Percentiles rank a stretch among this genome's conserved stretches.
phyloP scores from a whole-genome alignment of 306 rosid genomes.

The Cucurbita maxima region DNA sequence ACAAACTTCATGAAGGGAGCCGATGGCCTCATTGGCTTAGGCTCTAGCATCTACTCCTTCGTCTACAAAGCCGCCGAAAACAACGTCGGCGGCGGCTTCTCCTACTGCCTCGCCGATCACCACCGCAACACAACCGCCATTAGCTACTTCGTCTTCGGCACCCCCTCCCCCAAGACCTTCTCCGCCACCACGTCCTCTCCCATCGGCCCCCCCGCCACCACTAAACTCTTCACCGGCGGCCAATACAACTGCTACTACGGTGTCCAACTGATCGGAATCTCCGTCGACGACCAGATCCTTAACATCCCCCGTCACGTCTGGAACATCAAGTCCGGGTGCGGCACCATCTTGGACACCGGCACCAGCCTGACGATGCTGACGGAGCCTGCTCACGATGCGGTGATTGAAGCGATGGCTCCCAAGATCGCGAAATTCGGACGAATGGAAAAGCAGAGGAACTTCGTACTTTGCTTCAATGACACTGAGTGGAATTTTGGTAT shows the following conservation, averaged over 20 bases:
- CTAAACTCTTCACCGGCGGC: slow-evolving; percentile 19
- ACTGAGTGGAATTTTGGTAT: slow-evolving; percentile 9
- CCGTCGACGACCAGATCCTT: slow-evolving; percentile 27
- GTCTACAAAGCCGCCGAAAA: slow-evolving; percentile 15
- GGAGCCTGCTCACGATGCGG: slow-evolving; percentile 22
- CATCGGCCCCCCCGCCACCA: slow-evolving; percentile 9
- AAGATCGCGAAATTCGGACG: background rate
- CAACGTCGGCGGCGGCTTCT: slow-evolving; percentile 36
- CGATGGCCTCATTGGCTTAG: slow-evolving; percentile 63
- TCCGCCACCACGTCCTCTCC: slow-evolving; percentile 25
- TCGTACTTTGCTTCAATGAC: slow-evolving; percentile 39
- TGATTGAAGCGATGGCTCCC: slow-evolving; percentile 16
- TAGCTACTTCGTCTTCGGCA: slow-evolving; percentile 39
- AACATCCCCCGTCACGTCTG: slow-evolving; percentile 38
- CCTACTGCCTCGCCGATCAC: slow-evolving; percentile 78
- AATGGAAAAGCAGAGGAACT: background rate
- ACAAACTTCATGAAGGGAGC: slow-evolving; percentile 9
- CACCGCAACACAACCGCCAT: slow-evolving; percentile 29
- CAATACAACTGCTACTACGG: slow-evolving; percentile 25
- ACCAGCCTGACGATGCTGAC: slow-evolving; percentile 29
- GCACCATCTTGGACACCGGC: slow-evolving; percentile 60
- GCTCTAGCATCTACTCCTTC: slow-evolving; percentile 29
- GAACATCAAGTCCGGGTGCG: slow-evolving; percentile 34
- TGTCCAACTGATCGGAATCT: slow-evolving; percentile 26
- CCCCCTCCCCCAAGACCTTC: slow-evolving; percentile 7